Evolutionary conservation across 2,329 filamentous ascomycete species (phyloP).

Genomic region (Lizonia empirigonia): DNA sequence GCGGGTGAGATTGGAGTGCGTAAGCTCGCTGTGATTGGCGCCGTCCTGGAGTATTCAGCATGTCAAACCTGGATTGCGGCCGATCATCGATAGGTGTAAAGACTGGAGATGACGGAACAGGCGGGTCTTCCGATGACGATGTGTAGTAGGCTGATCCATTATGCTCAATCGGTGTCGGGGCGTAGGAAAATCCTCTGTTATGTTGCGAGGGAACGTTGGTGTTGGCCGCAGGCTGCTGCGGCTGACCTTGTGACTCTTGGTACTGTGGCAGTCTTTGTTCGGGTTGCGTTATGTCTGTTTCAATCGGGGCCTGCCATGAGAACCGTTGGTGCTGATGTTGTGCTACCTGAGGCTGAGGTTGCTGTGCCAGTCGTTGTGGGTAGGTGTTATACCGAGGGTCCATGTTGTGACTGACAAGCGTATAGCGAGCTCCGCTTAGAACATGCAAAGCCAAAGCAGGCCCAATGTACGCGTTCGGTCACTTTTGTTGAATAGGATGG

Average conservation of each 20-base stretch:
- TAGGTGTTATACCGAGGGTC: conserved; percentile 29
- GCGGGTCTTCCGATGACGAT: conserved; percentile 34
- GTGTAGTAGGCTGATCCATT: conserved; percentile 34
- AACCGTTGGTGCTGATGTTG: conserved; percentile 22
- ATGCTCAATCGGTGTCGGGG: conserved; percentile 45
- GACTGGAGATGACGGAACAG: conserved; percentile 33
- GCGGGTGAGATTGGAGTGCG: conserved; percentile 26
- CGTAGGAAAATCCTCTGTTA: conserved; percentile 44
- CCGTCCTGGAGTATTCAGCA: conserved; percentile 30
- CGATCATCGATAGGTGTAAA: conserved; percentile 34
- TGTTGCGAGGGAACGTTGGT: conserved; percentile 12
- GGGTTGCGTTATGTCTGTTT: background rate
- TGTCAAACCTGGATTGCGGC: conserved; percentile 34
- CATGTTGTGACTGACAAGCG: conserved; percentile 21
- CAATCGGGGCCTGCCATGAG: conserved; percentile 16
- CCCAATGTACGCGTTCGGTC: background rate
- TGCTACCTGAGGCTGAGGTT: conserved; percentile 18
- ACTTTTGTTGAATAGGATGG: background rate
- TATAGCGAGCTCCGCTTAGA: background rate
- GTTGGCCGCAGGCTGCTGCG: conserved; percentile 5
- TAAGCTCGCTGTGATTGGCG: conserved; percentile 30
- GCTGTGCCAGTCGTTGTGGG: conserved; percentile 21
- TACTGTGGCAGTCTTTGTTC: conserved; percentile 3
- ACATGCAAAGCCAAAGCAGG: background rate
- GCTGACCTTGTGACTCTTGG: conserved; percentile 6